These are phyloP conservation scores for Lunularia cruciata DNA, from an alignment of 225 moss, liverwort and hornwort species.

Conservation along the genomic window DNA sequence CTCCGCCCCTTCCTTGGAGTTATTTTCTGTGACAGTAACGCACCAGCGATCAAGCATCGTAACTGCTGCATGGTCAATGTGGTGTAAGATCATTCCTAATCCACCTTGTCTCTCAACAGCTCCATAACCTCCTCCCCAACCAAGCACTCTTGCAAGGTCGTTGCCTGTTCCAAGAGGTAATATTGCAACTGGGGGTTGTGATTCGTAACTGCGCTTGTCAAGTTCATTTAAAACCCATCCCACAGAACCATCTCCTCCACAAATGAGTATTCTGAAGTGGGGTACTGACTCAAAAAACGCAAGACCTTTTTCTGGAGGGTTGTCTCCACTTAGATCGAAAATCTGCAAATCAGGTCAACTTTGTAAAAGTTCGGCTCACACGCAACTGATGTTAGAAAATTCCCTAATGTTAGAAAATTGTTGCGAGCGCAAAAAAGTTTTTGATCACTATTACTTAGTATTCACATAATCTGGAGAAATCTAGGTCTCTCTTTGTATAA, in stretches of 20 bases:
- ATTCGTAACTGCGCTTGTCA: slow-evolving; percentile 54
- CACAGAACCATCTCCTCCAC: slow-evolving; percentile 60
- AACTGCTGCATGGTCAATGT: slow-evolving; percentile 56
- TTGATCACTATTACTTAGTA: too few relatives aligned
- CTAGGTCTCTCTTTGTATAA: too few relatives aligned
- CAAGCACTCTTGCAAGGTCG: slow-evolving; percentile 52
- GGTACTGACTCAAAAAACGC: slow-evolving; percentile 43
- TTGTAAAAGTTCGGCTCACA: too few relatives aligned
- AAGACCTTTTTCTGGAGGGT: slow-evolving; percentile 40
- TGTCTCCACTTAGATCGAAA: slow-evolving; percentile 42
- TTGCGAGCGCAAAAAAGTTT: too few relatives aligned
- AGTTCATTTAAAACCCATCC: slow-evolving; percentile 61
- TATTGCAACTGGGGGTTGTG: slow-evolving; percentile 55
- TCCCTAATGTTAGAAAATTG: too few relatives aligned
- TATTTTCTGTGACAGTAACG: slow-evolving; percentile 46
- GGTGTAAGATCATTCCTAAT: slow-evolving; percentile 47
- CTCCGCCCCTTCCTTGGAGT: slow-evolving; percentile 27
- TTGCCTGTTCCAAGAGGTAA: slow-evolving; percentile 58
- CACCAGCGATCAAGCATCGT: slow-evolving; percentile 60
- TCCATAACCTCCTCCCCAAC: slow-evolving; percentile 56
- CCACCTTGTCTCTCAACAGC: slow-evolving; percentile 52
- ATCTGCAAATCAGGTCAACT: too few relatives aligned
- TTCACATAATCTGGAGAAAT: too few relatives aligned
- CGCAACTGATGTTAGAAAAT: too few relatives aligned
- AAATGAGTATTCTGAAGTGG: slow-evolving; percentile 53